phyloP scores from a whole-genome alignment of 306 rosid genomes.

The Ziziphus jujuba region DNA sequence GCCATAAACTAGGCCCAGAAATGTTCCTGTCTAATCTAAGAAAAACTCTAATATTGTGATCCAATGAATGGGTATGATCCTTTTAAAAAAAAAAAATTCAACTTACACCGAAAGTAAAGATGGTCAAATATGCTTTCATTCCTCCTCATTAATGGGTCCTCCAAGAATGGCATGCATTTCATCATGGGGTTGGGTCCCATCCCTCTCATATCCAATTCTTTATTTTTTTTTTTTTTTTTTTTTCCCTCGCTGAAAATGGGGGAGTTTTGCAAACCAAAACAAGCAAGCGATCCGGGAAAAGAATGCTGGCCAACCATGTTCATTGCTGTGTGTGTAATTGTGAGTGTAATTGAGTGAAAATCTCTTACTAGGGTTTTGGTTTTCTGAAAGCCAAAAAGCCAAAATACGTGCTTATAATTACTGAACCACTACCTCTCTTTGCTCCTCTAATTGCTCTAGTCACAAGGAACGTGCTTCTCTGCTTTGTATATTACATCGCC shows the following conservation, averaged over 20 bases:
- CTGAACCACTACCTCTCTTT: not conserved
- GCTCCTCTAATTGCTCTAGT: not conserved
- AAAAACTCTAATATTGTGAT: not conserved
- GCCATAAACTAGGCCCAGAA: conserved; percentile 4
- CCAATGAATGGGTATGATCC: conserved; percentile 13
- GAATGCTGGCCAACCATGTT: not conserved
- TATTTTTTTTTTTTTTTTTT: too few species aligned
- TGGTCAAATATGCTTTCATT: conserved; percentile 69
- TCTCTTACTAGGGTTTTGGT: too few species aligned
- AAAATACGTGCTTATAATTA: too few species aligned
- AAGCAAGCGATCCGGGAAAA: too few species aligned
- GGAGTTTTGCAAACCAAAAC: too few species aligned
- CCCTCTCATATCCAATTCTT: conserved; percentile 26
- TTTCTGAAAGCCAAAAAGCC: too few species aligned
- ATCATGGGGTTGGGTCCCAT: conserved; percentile 60
- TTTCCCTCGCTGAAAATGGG: too few species aligned
- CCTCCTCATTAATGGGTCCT: conserved; percentile 52
- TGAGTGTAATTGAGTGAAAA: too few species aligned
- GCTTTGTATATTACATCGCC: not conserved
- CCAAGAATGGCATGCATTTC: conserved; percentile 65
- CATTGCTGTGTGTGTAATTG: not conserved
- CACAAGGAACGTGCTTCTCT: conserved; percentile 2
- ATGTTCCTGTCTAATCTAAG: conserved; percentile 23
- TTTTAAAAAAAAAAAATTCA: not conserved
- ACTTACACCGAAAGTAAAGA: conserved; percentile 52